These are phyloP conservation scores for Talaromyces liani DNA, from an alignment of 495 filamentous ascomycete genomes.

Conservation along the genomic window DNA sequence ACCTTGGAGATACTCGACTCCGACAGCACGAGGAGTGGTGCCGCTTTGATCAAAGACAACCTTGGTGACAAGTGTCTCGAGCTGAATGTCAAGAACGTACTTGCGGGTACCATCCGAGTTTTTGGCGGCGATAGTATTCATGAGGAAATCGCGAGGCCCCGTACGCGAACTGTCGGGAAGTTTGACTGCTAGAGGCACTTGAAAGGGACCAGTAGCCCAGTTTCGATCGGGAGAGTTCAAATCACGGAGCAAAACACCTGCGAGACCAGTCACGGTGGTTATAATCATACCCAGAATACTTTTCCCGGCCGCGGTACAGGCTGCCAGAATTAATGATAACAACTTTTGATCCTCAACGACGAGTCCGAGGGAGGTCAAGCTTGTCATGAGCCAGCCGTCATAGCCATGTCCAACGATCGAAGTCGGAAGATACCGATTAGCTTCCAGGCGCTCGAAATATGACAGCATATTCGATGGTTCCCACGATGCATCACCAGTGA, in stretches of 20 bases:
- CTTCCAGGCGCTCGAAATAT: slow-evolving; percentile 42
- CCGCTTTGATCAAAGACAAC: slow-evolving; percentile 43
- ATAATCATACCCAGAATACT: slow-evolving; percentile 30
- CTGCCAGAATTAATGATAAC: slow-evolving; percentile 19
- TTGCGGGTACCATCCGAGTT: slow-evolving; percentile 45
- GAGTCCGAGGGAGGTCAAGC: slow-evolving; percentile 37
- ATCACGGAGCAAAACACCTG: slow-evolving; percentile 41
- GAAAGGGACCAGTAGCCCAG: slow-evolving; percentile 35
- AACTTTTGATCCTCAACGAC: slow-evolving; percentile 46
- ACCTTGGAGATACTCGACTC: slow-evolving; percentile 57
- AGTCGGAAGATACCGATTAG: slow-evolving; percentile 42
- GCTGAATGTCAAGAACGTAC: slow-evolving; percentile 52
- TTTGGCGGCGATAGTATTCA: slow-evolving; percentile 40
- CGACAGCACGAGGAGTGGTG: slow-evolving; percentile 44
- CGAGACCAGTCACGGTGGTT: slow-evolving; percentile 29
- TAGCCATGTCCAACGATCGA: slow-evolving; percentile 45
- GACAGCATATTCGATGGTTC: slow-evolving; percentile 33
- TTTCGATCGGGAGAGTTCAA: slow-evolving; percentile 28
- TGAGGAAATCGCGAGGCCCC: slow-evolving; percentile 46
- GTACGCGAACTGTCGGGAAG: slow-evolving; percentile 34
- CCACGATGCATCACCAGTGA: slow-evolving; percentile 37
- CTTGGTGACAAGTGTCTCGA: slow-evolving; percentile 54
- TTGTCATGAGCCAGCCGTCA: slow-evolving; percentile 49
- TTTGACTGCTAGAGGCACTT: slow-evolving; percentile 42
- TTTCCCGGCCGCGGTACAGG: neutral